These are phyloP conservation scores for Mucor ambiguus DNA, from an alignment of 371 early-diverging fungal genomes.

Conservation along the genomic window DNA sequence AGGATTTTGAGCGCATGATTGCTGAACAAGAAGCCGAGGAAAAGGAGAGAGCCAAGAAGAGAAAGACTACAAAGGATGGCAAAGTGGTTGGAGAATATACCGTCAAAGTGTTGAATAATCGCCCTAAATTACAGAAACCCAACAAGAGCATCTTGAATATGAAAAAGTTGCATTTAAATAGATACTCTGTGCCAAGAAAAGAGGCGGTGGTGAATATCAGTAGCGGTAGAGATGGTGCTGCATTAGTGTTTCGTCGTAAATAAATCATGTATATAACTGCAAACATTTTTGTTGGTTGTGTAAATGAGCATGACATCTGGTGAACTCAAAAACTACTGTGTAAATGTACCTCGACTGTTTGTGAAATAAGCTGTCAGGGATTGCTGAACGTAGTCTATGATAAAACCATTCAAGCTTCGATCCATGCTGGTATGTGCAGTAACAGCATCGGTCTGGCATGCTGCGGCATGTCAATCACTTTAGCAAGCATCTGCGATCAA, in stretches of 20 bases:
- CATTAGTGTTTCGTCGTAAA: constrained; percentile 38
- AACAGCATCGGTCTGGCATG: too few relatives aligned
- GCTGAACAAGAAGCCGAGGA: constrained; percentile 50
- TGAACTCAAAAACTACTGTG: too few relatives aligned
- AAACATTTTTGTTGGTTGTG: background rate
- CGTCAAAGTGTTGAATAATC: constrained; percentile 49
- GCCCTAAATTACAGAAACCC: constrained; percentile 38
- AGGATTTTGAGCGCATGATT: constrained; percentile 51
- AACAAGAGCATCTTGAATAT: constrained; percentile 31
- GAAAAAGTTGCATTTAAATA: constrained; percentile 28
- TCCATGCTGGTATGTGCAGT: too few relatives aligned
- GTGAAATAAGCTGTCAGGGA: too few relatives aligned
- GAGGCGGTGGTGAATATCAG: constrained; percentile 41
- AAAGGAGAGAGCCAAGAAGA: constrained; percentile 32
- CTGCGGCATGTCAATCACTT: too few relatives aligned
- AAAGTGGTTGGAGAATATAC: constrained; percentile 50
- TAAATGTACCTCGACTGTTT: too few relatives aligned
- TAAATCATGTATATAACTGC: constrained; percentile 16
- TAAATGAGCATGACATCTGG: background rate
- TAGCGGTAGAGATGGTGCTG: constrained; percentile 40
- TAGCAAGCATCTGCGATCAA: too few relatives aligned
- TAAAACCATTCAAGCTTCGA: too few relatives aligned
- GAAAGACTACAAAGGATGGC: constrained; percentile 19
- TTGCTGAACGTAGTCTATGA: too few relatives aligned
- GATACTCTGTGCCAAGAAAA: constrained; percentile 36